These are phyloP conservation scores for Geotrichum australiense DNA, from an alignment of 1,139 yeast species.

Conservation along the genomic window DNA sequence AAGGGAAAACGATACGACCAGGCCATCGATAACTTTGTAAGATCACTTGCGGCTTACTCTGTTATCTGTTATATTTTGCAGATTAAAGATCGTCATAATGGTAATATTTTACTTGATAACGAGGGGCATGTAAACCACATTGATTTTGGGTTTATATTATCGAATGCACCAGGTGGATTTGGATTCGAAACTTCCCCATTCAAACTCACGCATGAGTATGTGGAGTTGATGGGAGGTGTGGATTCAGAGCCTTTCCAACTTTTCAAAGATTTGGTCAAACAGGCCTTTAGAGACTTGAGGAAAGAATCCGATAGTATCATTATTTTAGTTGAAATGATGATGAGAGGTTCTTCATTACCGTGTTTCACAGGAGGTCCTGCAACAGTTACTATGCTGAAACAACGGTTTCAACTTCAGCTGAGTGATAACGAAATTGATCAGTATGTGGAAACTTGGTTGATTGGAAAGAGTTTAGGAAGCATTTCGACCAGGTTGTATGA, in stretches of 20 bases:
- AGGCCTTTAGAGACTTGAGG: conserved; percentile 66
- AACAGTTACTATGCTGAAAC: conserved; percentile 69
- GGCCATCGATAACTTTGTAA: conserved; percentile 79
- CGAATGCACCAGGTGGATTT: conserved; percentile 93
- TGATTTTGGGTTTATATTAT: conserved; percentile 87
- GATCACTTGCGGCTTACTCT: conserved; percentile 83
- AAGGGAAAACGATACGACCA: conserved; percentile 42
- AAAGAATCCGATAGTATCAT: conserved; percentile 65
- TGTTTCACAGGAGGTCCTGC: conserved; percentile 85
- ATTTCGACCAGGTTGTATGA: conserved; percentile 87
- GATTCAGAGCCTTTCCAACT: conserved; percentile 51
- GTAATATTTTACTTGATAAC: conserved; percentile 86
- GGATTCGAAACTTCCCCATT: conserved; percentile 98
- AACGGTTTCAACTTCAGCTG: conserved; percentile 71
- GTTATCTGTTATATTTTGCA: conserved; percentile 81
- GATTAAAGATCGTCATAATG: conserved; percentile 93
- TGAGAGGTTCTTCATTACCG: conserved; percentile 79
- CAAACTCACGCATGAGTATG: conserved; percentile 79
- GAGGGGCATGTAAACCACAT: conserved; percentile 95
- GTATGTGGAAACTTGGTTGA: conserved; percentile 67
- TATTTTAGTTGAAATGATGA: conserved; percentile 86
- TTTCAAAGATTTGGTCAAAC: conserved; percentile 57
- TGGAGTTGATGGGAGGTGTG: conserved; percentile 76
- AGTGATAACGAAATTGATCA: conserved; percentile 65
- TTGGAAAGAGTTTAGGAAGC: conserved; percentile 80